phyloP scores from a whole-genome alignment of 2,329 filamentous ascomycete species.

The Lecanosticta acicola region DNA sequence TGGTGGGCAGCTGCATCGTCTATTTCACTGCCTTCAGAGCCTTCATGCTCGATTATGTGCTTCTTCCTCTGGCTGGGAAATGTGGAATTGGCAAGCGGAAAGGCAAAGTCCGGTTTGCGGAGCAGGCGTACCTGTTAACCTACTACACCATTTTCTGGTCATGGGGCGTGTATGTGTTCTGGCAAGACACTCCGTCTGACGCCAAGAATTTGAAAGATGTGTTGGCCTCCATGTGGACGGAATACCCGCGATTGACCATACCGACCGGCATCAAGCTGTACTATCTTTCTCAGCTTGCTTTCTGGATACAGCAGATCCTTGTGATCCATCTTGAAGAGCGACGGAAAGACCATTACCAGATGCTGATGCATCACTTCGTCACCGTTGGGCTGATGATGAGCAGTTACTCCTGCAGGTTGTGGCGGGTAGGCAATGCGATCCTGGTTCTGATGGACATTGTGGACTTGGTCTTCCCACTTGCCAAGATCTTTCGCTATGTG shows the following conservation, averaged over 20 bases:
- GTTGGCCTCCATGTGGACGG: conserved; percentile 61
- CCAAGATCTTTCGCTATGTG: conserved; percentile 90
- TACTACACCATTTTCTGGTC: conserved; percentile 81
- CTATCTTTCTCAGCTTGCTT: conserved; percentile 81
- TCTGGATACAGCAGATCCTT: conserved; percentile 90
- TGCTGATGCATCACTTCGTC: conserved; percentile 91
- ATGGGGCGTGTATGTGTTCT: conserved; percentile 63
- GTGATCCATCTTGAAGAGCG: conserved; percentile 92
- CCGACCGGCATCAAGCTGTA: conserved; percentile 76
- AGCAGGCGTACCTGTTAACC: conserved; percentile 85
- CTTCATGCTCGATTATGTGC: conserved; percentile 76
- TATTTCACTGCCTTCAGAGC: conserved; percentile 84
- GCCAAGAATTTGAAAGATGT: conserved; percentile 19
- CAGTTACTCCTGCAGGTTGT: conserved; percentile 82
- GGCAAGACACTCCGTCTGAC: conserved; percentile 25
- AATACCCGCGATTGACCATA: conserved; percentile 76
- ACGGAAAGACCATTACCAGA: conserved; percentile 91
- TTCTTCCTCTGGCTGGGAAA: conserved; percentile 68
- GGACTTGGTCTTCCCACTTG: conserved; percentile 73
- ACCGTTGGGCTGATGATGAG: conserved; percentile 74
- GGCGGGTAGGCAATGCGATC: conserved; percentile 80
- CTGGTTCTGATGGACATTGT: conserved; percentile 90
- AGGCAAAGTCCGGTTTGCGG: conserved; percentile 72
- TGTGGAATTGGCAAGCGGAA: conserved; percentile 72
- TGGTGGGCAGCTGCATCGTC: conserved; percentile 72